Evolutionary conservation across 2,329 filamentous ascomycete species (phyloP), one percentile per base, ranked within the genome.

Genomic region (Alternaria ventricosa): DNA sequence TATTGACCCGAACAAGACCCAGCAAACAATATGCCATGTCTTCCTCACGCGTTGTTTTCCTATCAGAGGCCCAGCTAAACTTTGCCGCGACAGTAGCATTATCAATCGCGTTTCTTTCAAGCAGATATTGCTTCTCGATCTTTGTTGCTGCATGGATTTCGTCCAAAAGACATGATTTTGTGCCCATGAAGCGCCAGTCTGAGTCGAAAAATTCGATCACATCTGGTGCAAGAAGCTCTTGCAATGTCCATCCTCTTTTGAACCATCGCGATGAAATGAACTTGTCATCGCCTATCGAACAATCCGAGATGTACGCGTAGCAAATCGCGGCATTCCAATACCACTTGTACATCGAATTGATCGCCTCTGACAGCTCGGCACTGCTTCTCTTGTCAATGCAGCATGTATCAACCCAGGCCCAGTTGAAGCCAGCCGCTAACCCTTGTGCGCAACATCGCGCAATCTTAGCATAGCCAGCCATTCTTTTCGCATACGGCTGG

Each of bases 351-450:
- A 51, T 51, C 1, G 47, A 51, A 6, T 51, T 51, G 1, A 51
- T 50, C 0, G 47, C 47, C 15, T 50, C n/a, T 6, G 47, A 50
- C 3, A 50, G 11, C 2, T 22, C 47, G 3, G 47, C 47, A 50
- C 47, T 50, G 1, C 47, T 50, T 15, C 47, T 13, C 27, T 50
- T 50, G 1, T 50, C n/a, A 5, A 50, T 50, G n/a, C 47, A 50
- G 12, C 25, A 30, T 2, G 27, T 50, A 20, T 51, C 47, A 8
- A 51, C 1, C 47, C 47, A 33, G 4, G 3, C 47, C 46, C 46
- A 50, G 7, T 30, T 6, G 3, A 30, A 30, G 0, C 25, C 46
- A 13, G n/a, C 46, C n/a, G n/a, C n/a, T n/a, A n/a, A n/a, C n/a
- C n/a, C 46, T 10, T 5, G 25, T 1, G n/a, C n/a, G 25, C 46